These are phyloP conservation scores for Nectriaceae sp. DNA, from an alignment of 2,329 filamentous ascomycete species.

Conservation along the genomic window DNA sequence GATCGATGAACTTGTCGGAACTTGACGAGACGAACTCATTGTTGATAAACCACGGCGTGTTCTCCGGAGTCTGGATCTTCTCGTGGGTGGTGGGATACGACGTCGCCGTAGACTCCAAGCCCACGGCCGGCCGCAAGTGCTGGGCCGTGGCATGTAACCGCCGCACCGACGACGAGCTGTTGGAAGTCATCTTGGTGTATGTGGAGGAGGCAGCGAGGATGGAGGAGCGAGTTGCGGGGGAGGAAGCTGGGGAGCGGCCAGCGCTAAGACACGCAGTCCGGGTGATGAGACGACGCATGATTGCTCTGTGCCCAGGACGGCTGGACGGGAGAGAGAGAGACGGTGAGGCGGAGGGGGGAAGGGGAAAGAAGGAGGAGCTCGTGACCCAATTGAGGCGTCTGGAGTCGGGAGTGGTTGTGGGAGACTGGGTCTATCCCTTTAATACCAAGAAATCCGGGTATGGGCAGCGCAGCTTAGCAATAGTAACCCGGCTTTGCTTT, in stretches of 20 bases:
- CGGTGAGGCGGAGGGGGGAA: not conserved
- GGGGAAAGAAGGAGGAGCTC: not conserved
- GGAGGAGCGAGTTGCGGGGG: slow-evolving; percentile 30
- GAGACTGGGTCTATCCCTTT: no score
- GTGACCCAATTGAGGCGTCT: not conserved
- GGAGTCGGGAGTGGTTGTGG: no score
- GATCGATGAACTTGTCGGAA: slow-evolving; percentile 73
- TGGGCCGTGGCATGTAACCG: slow-evolving; percentile 59
- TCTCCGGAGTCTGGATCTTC: slow-evolving; percentile 64
- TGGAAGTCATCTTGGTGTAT: slow-evolving; percentile 38
- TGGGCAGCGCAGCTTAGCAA: not conserved
- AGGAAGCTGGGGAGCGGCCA: slow-evolving; percentile 26
- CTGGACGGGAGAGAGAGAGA: slow-evolving; percentile 1
- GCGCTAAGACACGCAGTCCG: slow-evolving; percentile 39
- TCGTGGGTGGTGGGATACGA: slow-evolving; percentile 73
- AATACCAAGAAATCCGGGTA: no score
- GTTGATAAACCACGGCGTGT: slow-evolving; percentile 82
- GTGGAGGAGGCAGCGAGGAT: slow-evolving; percentile 24
- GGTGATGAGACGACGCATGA: slow-evolving; percentile 50
- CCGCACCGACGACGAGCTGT: slow-evolving; percentile 44
- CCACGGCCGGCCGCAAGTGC: slow-evolving; percentile 54
- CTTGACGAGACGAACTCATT: slow-evolving; percentile 73
- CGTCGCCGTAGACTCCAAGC: slow-evolving; percentile 56
- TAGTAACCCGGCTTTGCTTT: not conserved
- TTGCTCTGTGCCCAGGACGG: not conserved